Base-by-base conservation (phyloP, 202 grass and related monocot genomes). In the Panicum hallii region DNA sequence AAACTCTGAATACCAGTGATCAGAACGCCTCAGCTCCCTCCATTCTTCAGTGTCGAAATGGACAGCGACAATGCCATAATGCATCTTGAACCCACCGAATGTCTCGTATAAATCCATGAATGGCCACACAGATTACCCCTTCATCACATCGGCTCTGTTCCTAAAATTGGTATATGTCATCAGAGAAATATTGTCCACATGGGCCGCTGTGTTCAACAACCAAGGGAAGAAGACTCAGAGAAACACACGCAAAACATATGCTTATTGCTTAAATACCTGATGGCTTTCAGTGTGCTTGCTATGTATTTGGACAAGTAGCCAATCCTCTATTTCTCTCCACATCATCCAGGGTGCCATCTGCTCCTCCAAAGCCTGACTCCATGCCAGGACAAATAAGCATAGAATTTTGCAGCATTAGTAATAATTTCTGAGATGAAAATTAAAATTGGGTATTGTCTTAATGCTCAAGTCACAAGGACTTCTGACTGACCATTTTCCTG, bases 401-500 rank as follows among this genome's bases (percentile, higher is more conserved):
- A 28, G 9, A 48, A 23, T 30, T 79, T 11, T 63, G 30, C 63
- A 10, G 42, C 23, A 47, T 50, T 72, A 60, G 10, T 64, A 38
- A 42, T 3, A 63, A 6, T 14, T 57, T 62, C 3, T 53, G 61
- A 36, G 45, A 16, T 70, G 3, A 42, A 72, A 81, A 19, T 14
- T 58, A 70, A 65, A 38, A 38, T 38, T 38, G 36, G 36, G 36
- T 38, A 4, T 3, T 38, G 36, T 38, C 36, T 38, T 38, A 38
- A 38, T 4, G 4, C 3, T 38, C 2, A 38, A 38, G 36, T 38
- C 36, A 38, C 36, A 38, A 38, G 36, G 36, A 38, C 20, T 38
- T 70, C 41, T 12, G n/a, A 79, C 84, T 81, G 7, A 94, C 89
- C 86, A 70, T 94, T 94, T 87, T 91, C 92, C 46, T 89, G 88